A percentile compares a stretch with the other conserved stretches of the same genome.
These are phyloP conservation scores for Cylindrotheca fusiformis DNA, from an alignment of 108 stramenopile genomes.

Conservation along the genomic window DNA sequence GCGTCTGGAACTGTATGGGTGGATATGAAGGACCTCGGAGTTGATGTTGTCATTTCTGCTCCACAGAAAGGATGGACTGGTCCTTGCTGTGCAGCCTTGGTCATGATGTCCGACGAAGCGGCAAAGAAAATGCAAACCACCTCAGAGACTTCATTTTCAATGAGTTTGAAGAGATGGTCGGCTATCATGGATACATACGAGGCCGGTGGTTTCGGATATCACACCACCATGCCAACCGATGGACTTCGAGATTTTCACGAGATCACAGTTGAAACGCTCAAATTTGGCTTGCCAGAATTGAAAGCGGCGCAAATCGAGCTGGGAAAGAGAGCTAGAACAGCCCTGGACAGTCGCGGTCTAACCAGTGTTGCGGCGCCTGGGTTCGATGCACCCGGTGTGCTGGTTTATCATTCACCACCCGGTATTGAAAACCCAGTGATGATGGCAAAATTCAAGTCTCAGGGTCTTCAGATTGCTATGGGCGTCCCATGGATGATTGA, in stretches of 20 bases:
- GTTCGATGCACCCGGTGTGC: constrained; percentile 87
- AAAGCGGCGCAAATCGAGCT: constrained; percentile 73
- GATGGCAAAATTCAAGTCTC: constrained; percentile 83
- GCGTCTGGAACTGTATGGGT: constrained; percentile 91
- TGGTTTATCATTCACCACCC: constrained; percentile 82
- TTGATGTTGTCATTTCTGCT: constrained; percentile 88
- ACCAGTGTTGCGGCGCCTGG: constrained; percentile 85
- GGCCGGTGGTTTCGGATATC: constrained; percentile 88
- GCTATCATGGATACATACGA: constrained; percentile 86
- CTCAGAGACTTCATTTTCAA: constrained; percentile 77
- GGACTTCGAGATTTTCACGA: constrained; percentile 86
- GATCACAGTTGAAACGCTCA: constrained; percentile 81
- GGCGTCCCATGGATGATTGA: constrained; percentile 93
- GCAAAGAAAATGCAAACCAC: constrained; percentile 53
- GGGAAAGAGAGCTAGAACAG: constrained; percentile 61
- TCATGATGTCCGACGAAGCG: constrained; percentile 80
- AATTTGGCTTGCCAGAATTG: constrained; percentile 80
- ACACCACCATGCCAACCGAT: constrained; percentile 94
- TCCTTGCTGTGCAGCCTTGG: constrained; percentile 84
- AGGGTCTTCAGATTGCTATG: constrained; percentile 92
- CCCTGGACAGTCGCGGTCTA: constrained; percentile 67
- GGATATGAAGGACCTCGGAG: constrained; percentile 90
- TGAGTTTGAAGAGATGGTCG: constrained; percentile 83
- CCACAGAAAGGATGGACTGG: constrained; percentile 96
- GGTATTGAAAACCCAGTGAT: constrained; percentile 82